phyloP scores from a whole-genome alignment of 1,284 basidiomycete species.

The Lignosus rhinocerotis region DNA sequence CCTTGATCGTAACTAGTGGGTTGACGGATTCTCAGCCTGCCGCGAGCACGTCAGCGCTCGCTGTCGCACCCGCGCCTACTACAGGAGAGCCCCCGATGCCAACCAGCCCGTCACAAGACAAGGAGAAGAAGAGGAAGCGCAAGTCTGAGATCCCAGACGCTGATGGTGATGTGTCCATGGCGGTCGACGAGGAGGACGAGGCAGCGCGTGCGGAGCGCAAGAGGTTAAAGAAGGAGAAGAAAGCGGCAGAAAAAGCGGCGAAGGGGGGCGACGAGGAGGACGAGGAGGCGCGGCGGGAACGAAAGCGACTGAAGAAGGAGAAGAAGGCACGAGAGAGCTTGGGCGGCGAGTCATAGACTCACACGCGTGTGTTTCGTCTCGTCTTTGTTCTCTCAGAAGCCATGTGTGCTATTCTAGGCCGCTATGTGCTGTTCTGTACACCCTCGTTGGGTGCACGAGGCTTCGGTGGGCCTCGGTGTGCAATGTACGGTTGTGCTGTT shows the following conservation, averaged over 20 bases:
- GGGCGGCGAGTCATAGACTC: conserved; percentile 34
- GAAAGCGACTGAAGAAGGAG: conserved; percentile 38
- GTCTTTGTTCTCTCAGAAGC: no score
- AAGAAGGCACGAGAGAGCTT: conserved; percentile 39
- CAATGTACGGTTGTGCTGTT: conserved; percentile 15
- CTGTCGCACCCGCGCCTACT: conserved; percentile 26
- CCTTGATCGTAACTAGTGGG: not conserved
- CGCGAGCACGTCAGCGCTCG: conserved; percentile 38
- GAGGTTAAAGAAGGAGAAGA: conserved; percentile 41
- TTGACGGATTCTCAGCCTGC: conserved; percentile 39
- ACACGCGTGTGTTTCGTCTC: not conserved
- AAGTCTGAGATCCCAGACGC: conserved; percentile 60
- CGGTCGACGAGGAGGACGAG: conserved; percentile 50
- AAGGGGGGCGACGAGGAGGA: conserved; percentile 33
- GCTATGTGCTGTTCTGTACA: not conserved
- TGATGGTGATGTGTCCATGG: conserved; percentile 45
- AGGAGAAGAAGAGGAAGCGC: conserved; percentile 77
- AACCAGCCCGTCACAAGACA: conserved; percentile 49
- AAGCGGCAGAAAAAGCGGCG: conserved; percentile 49
- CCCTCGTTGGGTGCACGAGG: not conserved
- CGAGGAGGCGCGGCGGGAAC: conserved; percentile 34
- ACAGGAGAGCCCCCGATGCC: conserved; percentile 30
- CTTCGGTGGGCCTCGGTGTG: conserved; percentile 5
- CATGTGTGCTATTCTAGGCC: not conserved
- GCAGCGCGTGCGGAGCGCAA: conserved; percentile 46